These are phyloP conservation scores for Digitaria exilis DNA, from an alignment of 202 grass and related monocot species.

Conservation along the genomic window DNA sequence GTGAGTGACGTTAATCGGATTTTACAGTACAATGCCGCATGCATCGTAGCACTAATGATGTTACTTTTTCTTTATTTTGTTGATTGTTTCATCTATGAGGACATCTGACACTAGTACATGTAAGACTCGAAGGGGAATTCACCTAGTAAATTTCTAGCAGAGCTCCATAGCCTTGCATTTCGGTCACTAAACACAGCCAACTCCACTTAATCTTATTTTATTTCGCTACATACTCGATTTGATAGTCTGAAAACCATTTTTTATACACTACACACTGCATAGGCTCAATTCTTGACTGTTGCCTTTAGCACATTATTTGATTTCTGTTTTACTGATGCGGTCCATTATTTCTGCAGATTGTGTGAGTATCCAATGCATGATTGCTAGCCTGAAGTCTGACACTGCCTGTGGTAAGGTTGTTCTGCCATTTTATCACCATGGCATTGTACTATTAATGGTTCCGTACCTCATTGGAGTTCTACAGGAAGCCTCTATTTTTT, in stretches of 20 bases:
- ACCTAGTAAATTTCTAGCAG: neutral
- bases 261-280: neutral
- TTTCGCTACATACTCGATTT: neutral
- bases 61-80: neutral
- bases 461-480: neutral
- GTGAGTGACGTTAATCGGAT: too few species aligned
- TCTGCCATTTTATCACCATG: neutral
- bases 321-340: neutral
- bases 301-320: neutral
- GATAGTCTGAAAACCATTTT: neutral
- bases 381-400: neutral
- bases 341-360: neutral
- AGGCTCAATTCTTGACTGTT: neutral
- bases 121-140: neutral
- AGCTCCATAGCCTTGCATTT: neutral
- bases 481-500: neutral
- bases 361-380: neutral
- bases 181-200: neutral
- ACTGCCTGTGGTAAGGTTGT: neutral
- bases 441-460: neutral
- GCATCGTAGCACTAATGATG: neutral
- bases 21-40: neutral
- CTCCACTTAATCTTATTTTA: neutral
- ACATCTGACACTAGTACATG: neutral
- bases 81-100: neutral